phyloP scores from a whole-genome alignment of 2,329 filamentous ascomycete genomes.

The Colletotrichum siamense region DNA sequence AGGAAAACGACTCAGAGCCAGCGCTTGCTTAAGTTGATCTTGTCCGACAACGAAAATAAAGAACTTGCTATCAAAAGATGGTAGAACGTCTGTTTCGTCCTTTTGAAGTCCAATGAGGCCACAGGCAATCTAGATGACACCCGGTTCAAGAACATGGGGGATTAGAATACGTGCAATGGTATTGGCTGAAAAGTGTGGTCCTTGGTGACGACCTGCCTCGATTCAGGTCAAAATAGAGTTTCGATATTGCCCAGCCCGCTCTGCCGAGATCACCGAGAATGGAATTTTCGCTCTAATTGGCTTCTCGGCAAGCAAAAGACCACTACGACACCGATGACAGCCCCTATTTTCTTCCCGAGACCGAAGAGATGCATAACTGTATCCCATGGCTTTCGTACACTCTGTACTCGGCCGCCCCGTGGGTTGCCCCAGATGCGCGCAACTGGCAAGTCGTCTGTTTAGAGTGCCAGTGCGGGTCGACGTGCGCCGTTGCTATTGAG shows the following conservation, averaged over 20 bases:
- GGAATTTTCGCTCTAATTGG: background rate
- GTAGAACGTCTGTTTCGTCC: background rate
- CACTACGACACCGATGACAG: background rate
- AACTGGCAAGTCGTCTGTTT: background rate
- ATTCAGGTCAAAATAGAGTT: background rate
- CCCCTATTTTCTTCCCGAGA: background rate
- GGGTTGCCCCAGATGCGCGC: background rate
- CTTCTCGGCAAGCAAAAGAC: background rate
- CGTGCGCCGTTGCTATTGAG: accelerated
- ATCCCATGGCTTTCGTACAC: background rate
- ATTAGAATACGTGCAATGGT: background rate
- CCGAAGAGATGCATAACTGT: background rate
- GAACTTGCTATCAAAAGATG: background rate
- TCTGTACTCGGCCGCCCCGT: background rate
- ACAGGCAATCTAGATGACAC: background rate
- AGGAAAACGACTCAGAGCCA: too few species aligned
- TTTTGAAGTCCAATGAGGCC: background rate
- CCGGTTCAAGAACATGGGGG: background rate
- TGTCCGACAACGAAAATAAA: background rate
- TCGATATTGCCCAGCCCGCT: background rate
- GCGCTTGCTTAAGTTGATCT: background rate
- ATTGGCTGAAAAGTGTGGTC: background rate
- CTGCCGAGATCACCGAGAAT: background rate
- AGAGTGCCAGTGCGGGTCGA: background rate
- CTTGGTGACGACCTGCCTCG: background rate